Percentiles rank a stretch among this genome's conserved stretches.
Conservation (phyloP, 179 eudicot species). For the Camellia oleifera region DNA sequence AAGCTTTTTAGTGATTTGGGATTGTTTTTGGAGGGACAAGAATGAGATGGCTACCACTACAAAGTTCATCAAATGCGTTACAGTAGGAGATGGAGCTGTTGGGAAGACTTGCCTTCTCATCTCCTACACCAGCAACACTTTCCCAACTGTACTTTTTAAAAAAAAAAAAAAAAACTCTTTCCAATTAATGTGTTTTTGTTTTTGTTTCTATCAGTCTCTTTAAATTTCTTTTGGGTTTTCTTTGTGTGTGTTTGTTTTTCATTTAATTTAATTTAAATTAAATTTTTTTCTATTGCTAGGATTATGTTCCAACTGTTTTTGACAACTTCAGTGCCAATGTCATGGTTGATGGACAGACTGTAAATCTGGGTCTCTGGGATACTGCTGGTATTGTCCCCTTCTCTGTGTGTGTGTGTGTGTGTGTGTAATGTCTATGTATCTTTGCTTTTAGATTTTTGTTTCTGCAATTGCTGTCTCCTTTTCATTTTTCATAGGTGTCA, state of each 20-base stretch:
- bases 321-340: slow-evolving; percentile 44
- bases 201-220: not conserved
- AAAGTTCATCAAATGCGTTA: slow-evolving; percentile 41
- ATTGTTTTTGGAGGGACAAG: not conserved
- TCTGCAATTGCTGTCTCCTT: not conserved
- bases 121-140: slow-evolving; percentile 42
- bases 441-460: not conserved
- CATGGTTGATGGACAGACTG: slow-evolving; percentile 35
- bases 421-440: not conserved
- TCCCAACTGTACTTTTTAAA: slow-evolving; percentile 28
- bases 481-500: not conserved
- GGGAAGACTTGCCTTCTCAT: slow-evolving; percentile 45
- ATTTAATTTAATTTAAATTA: not conserved
- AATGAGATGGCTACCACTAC: slow-evolving; percentile 22
- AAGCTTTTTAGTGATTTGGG: not conserved
- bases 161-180: too few relatives aligned
- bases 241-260: not conserved
- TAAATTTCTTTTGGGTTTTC: not conserved
- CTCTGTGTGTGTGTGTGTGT: too few relatives aligned
- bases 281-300: slow-evolving; percentile 20
- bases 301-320: slow-evolving; percentile 44
- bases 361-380: slow-evolving; percentile 44
- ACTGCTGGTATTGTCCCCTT: slow-evolving; percentile 34
- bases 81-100: slow-evolving; percentile 47
- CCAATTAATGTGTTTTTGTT: not conserved